Conservation (phyloP, 495 filamentous ascomycete species). For the Talaromyces proteolyticus region DNA sequence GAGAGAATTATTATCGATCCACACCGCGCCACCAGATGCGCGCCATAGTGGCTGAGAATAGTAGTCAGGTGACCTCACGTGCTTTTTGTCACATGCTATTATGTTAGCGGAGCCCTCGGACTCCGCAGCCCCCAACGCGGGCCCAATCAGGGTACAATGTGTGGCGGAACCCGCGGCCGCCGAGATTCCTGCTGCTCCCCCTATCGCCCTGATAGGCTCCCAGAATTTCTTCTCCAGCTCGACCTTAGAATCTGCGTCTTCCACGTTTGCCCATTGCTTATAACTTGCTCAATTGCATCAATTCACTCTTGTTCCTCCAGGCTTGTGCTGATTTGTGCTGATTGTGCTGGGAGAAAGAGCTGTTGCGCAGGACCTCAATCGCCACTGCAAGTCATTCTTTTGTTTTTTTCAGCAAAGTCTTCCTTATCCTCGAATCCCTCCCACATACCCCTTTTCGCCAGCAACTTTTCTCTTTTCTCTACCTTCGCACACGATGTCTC, state of each 20-base stretch:
- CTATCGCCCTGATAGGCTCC: neutral
- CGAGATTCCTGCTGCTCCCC: neutral
- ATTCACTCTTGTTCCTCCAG: neutral
- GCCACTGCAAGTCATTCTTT: no score
- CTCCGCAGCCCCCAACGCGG: neutral
- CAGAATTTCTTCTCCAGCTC: neutral
- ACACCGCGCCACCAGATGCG: neutral
- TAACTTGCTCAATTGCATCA: neutral
- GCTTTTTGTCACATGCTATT: neutral
- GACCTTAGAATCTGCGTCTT: no score
- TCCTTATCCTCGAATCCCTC: conserved; percentile 7
- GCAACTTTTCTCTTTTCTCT: conserved; percentile 4
- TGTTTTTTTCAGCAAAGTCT: neutral
- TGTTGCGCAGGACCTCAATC: no score
- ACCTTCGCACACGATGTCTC: conserved; percentile 57
- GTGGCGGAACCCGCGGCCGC: conserved; percentile 7
- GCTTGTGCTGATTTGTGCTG: neutral
- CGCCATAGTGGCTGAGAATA: neutral
- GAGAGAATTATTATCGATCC: no score
- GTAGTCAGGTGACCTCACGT: neutral
- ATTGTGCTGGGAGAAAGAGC: no score
- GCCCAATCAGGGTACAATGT: conserved; percentile 4
- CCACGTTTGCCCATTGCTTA: no score
- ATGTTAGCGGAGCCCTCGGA: neutral
- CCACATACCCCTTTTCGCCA: conserved; percentile 1